These are phyloP conservation scores for Tripterygium wilfordii DNA, from an alignment of 177 flowering plant genomes.

Conservation along the genomic window DNA sequence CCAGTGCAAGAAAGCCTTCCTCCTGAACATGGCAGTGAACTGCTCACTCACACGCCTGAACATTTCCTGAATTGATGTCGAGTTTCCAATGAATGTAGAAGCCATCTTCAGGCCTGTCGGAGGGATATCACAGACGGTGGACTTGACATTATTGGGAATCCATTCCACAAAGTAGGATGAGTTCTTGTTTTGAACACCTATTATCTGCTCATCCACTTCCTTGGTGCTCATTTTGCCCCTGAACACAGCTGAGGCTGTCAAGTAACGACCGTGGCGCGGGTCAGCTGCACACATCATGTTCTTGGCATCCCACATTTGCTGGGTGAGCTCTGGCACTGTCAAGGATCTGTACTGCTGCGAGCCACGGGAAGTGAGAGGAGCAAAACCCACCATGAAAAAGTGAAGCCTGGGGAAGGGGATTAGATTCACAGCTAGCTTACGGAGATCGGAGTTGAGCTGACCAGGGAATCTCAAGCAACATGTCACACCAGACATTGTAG, in stretches of 20 bases:
- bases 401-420: slow-evolving; percentile 41
- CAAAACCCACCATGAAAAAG: too few species aligned
- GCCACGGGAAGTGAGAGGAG: slow-evolving; percentile 31
- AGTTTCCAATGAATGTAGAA: slow-evolving; percentile 34
- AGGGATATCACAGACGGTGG: slow-evolving; percentile 32
- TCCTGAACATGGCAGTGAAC: slow-evolving; percentile 45
- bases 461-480: slow-evolving; percentile 39
- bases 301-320: slow-evolving; percentile 40
- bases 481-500: slow-evolving; percentile 38
- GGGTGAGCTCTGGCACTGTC: slow-evolving; percentile 36
- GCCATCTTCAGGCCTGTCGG: slow-evolving; percentile 36
- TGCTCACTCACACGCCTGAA: slow-evolving; percentile 40
- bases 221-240: too few species aligned
- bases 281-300: slow-evolving; percentile 43
- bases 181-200: slow-evolving; percentile 36
- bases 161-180: slow-evolving; percentile 38
- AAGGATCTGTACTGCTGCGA: slow-evolving; percentile 33
- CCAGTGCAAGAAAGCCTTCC: slow-evolving; percentile 49
- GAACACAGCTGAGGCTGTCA: slow-evolving; percentile 37
- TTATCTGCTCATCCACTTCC: slow-evolving; percentile 38
- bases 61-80: slow-evolving; percentile 37
- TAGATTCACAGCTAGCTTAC: slow-evolving; percentile 36
- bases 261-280: slow-evolving; percentile 31
- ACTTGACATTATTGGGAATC: slow-evolving; percentile 37
- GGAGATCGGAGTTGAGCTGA: slow-evolving; percentile 32